Evolutionary conservation across 1,284 basidiomycete species (phyloP), one percentile per base, ranked within the genome.

Genomic region (Kwoniella shivajii): DNA sequence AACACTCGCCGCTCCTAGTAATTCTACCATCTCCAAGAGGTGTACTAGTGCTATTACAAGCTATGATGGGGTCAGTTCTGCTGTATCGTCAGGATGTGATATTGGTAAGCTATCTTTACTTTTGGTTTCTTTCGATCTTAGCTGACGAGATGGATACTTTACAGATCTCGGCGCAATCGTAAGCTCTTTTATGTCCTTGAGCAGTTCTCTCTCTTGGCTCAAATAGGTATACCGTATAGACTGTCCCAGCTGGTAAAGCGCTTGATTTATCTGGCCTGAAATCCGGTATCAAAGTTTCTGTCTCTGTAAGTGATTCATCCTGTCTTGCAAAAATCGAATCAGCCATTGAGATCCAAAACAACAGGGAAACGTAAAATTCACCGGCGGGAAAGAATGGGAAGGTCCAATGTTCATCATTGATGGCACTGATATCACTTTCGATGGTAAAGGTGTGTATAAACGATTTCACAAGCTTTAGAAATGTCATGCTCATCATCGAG

Each of bases 331-430:
- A 26, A 24, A 11, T 29, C 31, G 16, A 41, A 13, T 14, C 11
- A 27, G 20, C 6, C 26, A 16, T 11, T 16, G 14, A 16, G 31
- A 37, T 27, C 10, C 5, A 20, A 30, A 4, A 29, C 13, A 24
- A 10, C 30, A 54, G 52, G 52, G 44, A 29, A 44, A 54, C 11
- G 52, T 54, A 24, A 46, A 33, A 6, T 54, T 54, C 18, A 27
- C 29, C 2, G 52, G 52, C 22, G 34, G 43, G 9, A 36, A 26
- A n/a, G 52, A 54, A 41, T 54, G 52, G 52, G 59, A 59, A 38
- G 62, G 61, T 3, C 61, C 61, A 14, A 47, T 60, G 51, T 57
- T 63, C 50, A 49, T 56, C 30, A 63, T 63, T 37, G 55, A 57
- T 31, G 61, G 65, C 6, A 43, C 31, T 14, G 30, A 56, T 31